phyloP scores from a whole-genome alignment of 2,329 filamentous ascomycete species.

The Phoma herbarum region DNA sequence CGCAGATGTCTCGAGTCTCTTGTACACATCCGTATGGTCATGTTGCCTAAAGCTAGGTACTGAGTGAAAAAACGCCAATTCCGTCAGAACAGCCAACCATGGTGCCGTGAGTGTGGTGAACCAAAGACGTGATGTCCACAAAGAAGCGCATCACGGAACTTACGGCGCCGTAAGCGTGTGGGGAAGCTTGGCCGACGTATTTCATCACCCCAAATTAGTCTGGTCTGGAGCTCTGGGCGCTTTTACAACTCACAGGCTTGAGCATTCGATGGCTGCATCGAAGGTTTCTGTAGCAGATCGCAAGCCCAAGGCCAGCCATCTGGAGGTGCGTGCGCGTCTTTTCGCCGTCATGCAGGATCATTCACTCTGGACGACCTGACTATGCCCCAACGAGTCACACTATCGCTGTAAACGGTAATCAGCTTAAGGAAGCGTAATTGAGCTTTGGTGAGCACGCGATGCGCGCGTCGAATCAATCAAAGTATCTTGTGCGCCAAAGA shows the following conservation, averaged over 20 bases:
- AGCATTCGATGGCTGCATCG: slow-evolving; percentile 36
- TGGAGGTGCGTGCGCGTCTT: slow-evolving; percentile 29
- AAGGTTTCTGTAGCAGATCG: slow-evolving; percentile 32
- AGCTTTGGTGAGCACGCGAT: slow-evolving; percentile 15
- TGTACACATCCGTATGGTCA: background rate
- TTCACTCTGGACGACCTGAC: slow-evolving; percentile 19
- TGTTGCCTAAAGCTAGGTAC: background rate
- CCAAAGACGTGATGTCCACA: slow-evolving; percentile 29
- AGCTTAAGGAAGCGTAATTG: slow-evolving; percentile 14
- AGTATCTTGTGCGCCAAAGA: background rate
- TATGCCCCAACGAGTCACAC: slow-evolving; percentile 18
- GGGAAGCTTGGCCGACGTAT: slow-evolving; percentile 45
- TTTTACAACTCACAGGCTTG: slow-evolving; percentile 23
- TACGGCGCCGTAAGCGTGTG: slow-evolving; percentile 35
- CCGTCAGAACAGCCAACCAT: background rate
- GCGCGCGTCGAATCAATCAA: slow-evolving; percentile 4
- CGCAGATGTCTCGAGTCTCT: background rate
- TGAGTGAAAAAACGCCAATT: background rate
- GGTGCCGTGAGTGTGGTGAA: background rate
- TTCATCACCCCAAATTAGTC: slow-evolving; percentile 35
- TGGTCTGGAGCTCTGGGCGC: slow-evolving; percentile 24
- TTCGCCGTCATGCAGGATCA: slow-evolving; percentile 24
- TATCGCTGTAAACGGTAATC: slow-evolving; percentile 23
- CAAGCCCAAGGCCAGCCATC: slow-evolving; percentile 7
- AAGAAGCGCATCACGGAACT: slow-evolving; percentile 16